Base-by-base conservation (phyloP, 225 moss, liverwort and hornwort species). In the Takakia lepidozioides region DNA sequence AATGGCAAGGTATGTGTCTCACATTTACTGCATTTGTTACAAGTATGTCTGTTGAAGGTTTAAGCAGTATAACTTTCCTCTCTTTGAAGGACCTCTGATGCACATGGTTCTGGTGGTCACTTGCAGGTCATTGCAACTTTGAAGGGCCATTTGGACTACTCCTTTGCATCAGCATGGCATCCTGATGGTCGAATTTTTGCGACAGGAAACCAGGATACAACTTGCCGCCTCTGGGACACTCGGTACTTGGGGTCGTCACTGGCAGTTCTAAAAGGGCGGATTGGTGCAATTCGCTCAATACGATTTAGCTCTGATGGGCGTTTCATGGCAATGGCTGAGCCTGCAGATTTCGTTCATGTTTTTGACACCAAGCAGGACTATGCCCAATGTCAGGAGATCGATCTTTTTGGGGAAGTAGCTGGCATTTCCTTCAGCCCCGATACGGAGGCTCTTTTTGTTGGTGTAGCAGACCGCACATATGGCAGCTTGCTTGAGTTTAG, bases 321-420 rank as follows among this genome's bases (percentile, higher is more conserved):
- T 25, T 81, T 70, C 44, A 81, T 81, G 80, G 80, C 74, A 5
- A 81, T 81, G 80, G 80, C 80, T 18, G 80, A 81, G 57, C 75
- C 80, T 44, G 74, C 74, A 8, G 80, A 81, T 47, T 81, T 81
- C 56, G 80, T 81, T 51, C 80, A 81, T 47, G 48, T 81, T 25
- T 81, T 67, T 52, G 75, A 81, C 48, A 71, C 75, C 4, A 71
- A 75, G 38, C 70, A 68, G 38, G 71, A 62, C 27, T 81, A 71
- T 42, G 58, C 48, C 40, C 67, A 58, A 39, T 71, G 67, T 37
- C 80, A 81, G 52, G 80, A 81, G 58, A 81, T 81, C 46, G 80
- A 81, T 46, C 70, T 81, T 38, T 81, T 81, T 61, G 80, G 80
- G 28, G 80, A 81, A 52, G 75, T 81, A 14, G 80, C 80, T 8